Conservation (phyloP, 306 rosid species). For the Cicer judaicum region DNA sequence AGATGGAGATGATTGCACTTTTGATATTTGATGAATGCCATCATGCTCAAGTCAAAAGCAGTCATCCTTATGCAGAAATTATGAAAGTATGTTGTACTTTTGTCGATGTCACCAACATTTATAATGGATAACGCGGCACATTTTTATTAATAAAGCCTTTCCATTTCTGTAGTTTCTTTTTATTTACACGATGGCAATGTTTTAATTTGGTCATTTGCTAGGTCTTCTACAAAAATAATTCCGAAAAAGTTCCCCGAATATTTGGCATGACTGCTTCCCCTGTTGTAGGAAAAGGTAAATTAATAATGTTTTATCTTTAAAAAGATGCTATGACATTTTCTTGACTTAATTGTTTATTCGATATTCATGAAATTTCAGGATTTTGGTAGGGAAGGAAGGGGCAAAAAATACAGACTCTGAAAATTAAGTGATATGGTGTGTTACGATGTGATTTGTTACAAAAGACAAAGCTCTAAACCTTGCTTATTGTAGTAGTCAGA, state of each 20-base stretch:
- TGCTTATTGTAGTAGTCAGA: background rate
- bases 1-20: slow-evolving; percentile 81
- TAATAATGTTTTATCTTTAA: slow-evolving; percentile 26
- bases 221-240: slow-evolving; percentile 60
- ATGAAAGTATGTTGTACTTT: slow-evolving; percentile 74
- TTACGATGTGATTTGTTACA: background rate
- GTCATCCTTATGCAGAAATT: slow-evolving; percentile 85
- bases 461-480: background rate
- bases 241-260: slow-evolving; percentile 73
- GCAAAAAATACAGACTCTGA: background rate
- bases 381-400: background rate
- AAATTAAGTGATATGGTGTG: background rate
- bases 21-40: slow-evolving; percentile 97
- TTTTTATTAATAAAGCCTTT: slow-evolving; percentile 34
- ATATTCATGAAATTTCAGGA: slow-evolving; percentile 14
- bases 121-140: slow-evolving; percentile 25
- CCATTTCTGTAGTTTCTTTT: slow-evolving; percentile 13
- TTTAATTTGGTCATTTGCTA: slow-evolving; percentile 46
- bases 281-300: slow-evolving; percentile 89
- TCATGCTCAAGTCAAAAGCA: slow-evolving; percentile 92
- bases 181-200: slow-evolving; percentile 37
- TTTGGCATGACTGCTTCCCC: slow-evolving; percentile 99
- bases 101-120: slow-evolving; percentile 27
- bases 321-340: slow-evolving; percentile 4
- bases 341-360: slow-evolving; percentile 11